Base-by-base conservation (phyloP, 2,329 filamentous ascomycete species). In the Calonectria hawksworthii region DNA sequence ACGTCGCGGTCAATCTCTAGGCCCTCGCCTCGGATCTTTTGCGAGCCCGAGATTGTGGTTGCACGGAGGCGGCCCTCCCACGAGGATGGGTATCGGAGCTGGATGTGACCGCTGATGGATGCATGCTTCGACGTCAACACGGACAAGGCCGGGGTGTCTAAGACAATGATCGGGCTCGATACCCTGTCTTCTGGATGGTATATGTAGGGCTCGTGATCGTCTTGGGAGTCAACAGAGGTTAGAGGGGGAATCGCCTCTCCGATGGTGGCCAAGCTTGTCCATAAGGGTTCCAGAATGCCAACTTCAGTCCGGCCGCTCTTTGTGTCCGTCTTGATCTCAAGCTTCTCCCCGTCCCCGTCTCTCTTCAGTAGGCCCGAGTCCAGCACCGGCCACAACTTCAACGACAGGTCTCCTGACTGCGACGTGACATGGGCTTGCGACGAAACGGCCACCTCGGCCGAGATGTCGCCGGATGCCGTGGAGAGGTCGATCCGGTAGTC, bases 11-110 rank as follows among this genome's bases (percentile, higher is more conserved):
- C 81, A 4, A 89, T 77, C 67, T 82, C 75, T 16, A 91, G 84
- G 21, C 84, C 89, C 51, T 86, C 83, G 18, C 90, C 90, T 26
- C 67, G 74, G 10, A 87, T 82, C 2, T 73, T 68, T 36, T 90
- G 81, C 13, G 70, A 76, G 3, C 89, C 89, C 30, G 85, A 85
- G 21, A 87, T 81, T 23, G 85, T 85, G 73, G 84, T 71, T 16
- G 87, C 85, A 13, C 75, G 75, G 41, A 91, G 81, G 26, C 77
- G 76, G 18, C 90, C 90, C 75, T 88, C 86, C 90, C 90, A 92
- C 3, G 85, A 83, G 28, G 78, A 79, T 0, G 90, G 90, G 76
- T 90, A 91, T 21, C 66, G 74, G 28, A 91, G 82, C 18, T 77
- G 79, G 63, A 90, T 77, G 38, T 79, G 64, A 9, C 88, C 89